A percentile compares a stretch with the other conserved stretches of the same genome.
Evolutionary conservation across 73 alveolate genomes (phyloP).

Genomic region (Tetrahymena elliotti): DNA sequence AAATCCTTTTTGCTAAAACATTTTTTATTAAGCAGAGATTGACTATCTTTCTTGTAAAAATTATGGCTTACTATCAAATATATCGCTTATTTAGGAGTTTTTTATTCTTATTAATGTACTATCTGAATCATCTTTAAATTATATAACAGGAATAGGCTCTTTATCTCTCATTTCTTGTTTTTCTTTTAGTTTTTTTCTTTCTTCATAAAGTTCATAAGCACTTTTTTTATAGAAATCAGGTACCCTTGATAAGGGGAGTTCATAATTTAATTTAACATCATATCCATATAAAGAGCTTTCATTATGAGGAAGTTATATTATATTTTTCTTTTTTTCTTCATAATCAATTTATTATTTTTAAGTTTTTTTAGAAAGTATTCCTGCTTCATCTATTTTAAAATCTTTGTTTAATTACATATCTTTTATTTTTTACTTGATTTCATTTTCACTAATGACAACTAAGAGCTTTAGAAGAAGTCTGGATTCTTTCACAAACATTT

Average conservation of each 20-base stretch:
- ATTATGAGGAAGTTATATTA: not conserved
- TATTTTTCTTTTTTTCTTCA: not conserved
- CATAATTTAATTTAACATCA: not conserved
- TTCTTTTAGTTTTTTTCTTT: not conserved
- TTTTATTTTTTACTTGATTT: not conserved
- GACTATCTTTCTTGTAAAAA: not conserved
- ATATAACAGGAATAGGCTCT: not conserved
- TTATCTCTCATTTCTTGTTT: not conserved
- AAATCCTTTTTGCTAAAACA: not conserved
- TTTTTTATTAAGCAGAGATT: not conserved
- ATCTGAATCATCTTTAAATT: not conserved
- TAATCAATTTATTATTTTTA: not conserved
- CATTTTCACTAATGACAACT: not conserved
- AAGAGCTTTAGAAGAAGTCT: not conserved
- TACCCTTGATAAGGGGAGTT: not conserved
- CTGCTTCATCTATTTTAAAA: not conserved
- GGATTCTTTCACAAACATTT: not conserved
- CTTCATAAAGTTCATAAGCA: not conserved
- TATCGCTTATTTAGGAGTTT: not conserved
- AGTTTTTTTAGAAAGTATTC: not conserved
- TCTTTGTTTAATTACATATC: not conserved
- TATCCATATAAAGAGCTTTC: not conserved
- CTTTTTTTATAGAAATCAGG: not conserved
- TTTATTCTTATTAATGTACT: not conserved
- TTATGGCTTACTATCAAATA: not conserved